These are phyloP conservation scores for Volvariella surrecta DNA, from an alignment of 1,284 basidiomycete species.

Conservation along the genomic window DNA sequence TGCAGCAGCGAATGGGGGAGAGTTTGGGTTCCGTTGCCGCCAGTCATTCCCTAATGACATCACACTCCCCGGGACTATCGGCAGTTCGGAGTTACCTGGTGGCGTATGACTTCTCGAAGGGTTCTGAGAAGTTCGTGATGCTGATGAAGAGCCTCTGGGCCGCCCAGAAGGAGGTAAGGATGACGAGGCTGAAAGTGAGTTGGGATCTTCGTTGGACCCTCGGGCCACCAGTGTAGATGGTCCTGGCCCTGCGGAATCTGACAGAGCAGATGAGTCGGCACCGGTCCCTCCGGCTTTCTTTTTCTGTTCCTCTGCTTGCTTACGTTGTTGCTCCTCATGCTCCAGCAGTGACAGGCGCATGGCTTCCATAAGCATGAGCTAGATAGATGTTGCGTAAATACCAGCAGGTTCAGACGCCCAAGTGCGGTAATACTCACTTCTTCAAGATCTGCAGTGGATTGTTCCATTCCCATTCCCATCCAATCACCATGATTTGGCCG, in stretches of 20 bases:
- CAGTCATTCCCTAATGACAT: no score
- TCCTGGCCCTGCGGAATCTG: constrained; percentile 10
- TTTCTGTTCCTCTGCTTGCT: constrained; percentile 54
- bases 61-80: constrained; percentile 7
- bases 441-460: constrained; percentile 74
- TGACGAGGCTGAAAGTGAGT: constrained; percentile 10
- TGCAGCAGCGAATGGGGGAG: no score
- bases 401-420: background rate
- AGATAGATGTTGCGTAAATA: constrained; percentile 3
- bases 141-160: constrained; percentile 10
- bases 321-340: constrained; percentile 75
- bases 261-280: constrained; percentile 4
- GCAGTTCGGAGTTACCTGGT: constrained; percentile 14
- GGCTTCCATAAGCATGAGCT: constrained; percentile 99
- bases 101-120: constrained; percentile 19
- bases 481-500: constrained; percentile 46
- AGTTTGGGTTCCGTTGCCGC: no score
- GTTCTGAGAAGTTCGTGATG: constrained; percentile 10
- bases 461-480: constrained; percentile 39
- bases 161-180: constrained; percentile 6
- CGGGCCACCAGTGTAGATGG: constrained; percentile 12
- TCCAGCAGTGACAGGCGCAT: constrained; percentile 94
- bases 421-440: constrained; percentile 51
- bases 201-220: constrained; percentile 6
- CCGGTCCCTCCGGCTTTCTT: constrained; percentile 24